phyloP scores from a whole-genome alignment of 2,329 filamentous ascomycete genomes.

The Atkinsonella texensis region DNA sequence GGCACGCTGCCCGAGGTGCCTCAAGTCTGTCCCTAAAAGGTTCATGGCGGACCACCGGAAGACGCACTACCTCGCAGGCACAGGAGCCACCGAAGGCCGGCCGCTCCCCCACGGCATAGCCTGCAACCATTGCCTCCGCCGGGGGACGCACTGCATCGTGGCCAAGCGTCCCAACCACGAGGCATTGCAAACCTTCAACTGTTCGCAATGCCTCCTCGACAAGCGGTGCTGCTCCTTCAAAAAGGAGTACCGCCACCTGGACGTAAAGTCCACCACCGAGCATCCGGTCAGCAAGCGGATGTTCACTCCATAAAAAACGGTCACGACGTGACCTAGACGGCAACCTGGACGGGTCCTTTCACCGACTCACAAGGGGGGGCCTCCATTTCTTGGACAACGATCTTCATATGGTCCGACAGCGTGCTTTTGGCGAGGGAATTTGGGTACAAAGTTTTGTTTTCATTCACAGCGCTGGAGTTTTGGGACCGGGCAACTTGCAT shows the following conservation, averaged over 20 bases:
- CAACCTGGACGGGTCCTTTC: background rate
- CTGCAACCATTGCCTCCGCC: background rate
- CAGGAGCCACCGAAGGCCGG: background rate
- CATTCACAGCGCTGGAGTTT: background rate
- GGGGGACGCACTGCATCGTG: constrained; percentile 1
- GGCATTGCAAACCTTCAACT: background rate
- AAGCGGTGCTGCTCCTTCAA: constrained; percentile 1
- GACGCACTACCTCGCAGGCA: background rate
- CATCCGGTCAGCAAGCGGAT: background rate
- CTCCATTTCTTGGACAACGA: background rate
- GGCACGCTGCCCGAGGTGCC: background rate
- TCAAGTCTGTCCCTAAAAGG: background rate
- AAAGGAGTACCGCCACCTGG: background rate
- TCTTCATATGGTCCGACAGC: background rate
- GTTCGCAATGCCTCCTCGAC: background rate
- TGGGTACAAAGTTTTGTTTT: no score
- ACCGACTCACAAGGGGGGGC: background rate
- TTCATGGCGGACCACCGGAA: background rate
- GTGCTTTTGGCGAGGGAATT: background rate
- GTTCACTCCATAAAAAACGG: background rate
- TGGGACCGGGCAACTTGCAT: background rate
- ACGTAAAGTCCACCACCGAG: background rate
- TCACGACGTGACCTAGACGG: background rate
- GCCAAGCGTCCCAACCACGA: background rate
- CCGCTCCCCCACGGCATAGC: background rate